Percentiles rank a stretch among this genome's conserved stretches.
Evolutionary conservation across 2,329 filamentous ascomycete species (phyloP).

Genomic region (Nannizziopsis arthrosporioides): DNA sequence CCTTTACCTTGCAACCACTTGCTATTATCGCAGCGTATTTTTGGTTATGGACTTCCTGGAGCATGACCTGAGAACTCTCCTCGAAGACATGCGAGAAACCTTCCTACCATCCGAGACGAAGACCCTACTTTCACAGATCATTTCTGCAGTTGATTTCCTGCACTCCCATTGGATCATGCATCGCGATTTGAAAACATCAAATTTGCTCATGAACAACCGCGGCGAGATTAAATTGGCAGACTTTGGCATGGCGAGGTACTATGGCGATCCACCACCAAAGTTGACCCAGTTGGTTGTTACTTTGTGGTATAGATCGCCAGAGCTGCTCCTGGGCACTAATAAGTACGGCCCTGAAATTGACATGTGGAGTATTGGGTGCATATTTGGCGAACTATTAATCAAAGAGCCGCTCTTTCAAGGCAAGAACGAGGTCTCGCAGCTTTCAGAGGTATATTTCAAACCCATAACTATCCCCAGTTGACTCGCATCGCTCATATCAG

Average conservation of each 20-base stretch:
- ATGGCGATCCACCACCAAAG: conserved; percentile 62
- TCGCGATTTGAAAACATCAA: conserved; percentile 86
- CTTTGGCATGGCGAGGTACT: conserved; percentile 94
- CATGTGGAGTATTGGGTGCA: conserved; percentile 93
- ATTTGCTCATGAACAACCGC: conserved; percentile 88
- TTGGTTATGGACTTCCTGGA: conserved; percentile 96
- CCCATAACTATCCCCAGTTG: too few species aligned
- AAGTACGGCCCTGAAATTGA: conserved; percentile 69
- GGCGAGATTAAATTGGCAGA: conserved; percentile 92
- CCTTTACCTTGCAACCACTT: conserved; percentile 17
- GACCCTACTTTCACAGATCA: conserved; percentile 72
- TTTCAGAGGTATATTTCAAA: conserved; percentile 47
- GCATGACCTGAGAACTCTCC: conserved; percentile 86
- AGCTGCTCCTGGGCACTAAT: conserved; percentile 70
- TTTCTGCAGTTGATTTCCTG: conserved; percentile 68
- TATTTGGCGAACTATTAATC: conserved; percentile 81
- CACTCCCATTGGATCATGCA: conserved; percentile 86
- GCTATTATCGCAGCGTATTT: conserved; percentile 53
- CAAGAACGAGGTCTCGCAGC: conserved; percentile 82
- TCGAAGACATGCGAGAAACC: conserved; percentile 87
- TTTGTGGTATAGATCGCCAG: conserved; percentile 89
- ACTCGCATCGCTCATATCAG: background rate
- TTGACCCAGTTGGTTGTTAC: conserved; percentile 91
- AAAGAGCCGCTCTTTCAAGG: conserved; percentile 76
- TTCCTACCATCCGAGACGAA: conserved; percentile 91